Evolutionary conservation across 2,329 filamentous ascomycete species (phyloP).

Genomic region (Zymoseptoria pseudotritici): DNA sequence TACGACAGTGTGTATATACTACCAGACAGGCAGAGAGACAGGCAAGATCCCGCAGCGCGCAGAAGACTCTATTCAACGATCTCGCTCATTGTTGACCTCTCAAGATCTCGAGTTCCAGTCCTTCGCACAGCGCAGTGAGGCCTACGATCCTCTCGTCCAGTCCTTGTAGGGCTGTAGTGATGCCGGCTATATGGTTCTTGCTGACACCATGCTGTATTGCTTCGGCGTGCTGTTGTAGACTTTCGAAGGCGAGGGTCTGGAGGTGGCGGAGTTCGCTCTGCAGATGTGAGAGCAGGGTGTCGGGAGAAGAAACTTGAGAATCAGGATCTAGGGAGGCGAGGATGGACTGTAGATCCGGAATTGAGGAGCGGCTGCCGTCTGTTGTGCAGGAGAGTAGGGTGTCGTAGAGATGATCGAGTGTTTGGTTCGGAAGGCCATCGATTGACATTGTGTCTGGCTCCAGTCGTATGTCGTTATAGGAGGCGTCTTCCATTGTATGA

Average conservation of each 20-base stretch:
- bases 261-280: not conserved
- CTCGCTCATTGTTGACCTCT: not conserved
- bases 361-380: not conserved
- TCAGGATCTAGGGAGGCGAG: not conserved
- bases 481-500: not conserved
- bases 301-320: not conserved
- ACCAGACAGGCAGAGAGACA: not conserved
- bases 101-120: not conserved
- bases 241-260: not conserved
- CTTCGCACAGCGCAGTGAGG: not conserved
- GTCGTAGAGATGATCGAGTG: not conserved
- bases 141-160: not conserved
- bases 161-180: not conserved
- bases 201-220: not conserved
- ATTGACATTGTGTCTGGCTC: not conserved
- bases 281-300: not conserved
- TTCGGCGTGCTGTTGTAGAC: not conserved
- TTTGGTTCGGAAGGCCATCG: not conserved
- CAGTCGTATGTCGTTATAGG: not conserved
- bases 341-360: not conserved
- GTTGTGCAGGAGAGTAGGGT: not conserved
- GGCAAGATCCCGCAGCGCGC: not conserved
- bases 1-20: not conserved
- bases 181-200: not conserved
- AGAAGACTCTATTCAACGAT: not conserved